Evolutionary conservation across 345 rosid species (phyloP), one percentile per base, ranked within the genome.

Genomic region (Eucalyptus tenuipes): DNA sequence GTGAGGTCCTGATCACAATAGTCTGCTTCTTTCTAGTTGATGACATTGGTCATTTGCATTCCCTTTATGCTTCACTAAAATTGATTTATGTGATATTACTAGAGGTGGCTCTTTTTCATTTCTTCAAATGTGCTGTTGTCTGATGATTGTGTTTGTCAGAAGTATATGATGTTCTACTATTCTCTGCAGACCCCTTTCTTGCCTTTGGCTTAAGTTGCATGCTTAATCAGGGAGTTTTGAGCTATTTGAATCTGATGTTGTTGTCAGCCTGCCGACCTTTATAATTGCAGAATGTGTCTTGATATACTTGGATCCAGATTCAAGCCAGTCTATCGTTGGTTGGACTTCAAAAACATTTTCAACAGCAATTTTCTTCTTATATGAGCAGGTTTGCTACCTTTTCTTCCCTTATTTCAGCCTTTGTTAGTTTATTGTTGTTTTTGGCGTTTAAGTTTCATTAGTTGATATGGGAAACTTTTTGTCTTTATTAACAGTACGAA

Each of bases 201-300:
- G 20, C 86, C 13, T 47, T 66, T 89, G 29, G 80, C 71, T 48
- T 49, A 29, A 49, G 90, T 37, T 91, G 85, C 42, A 86, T 89
- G 88, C 82, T 80, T 91, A 31, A 47, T 87, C 86, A 87, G 84
- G 90, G 88, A 71, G 86, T 89, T 86, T 89, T 87, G 85, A 75
- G 92, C 45, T 80, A 88, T 90, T 92, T 92, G 71, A 89, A 92
- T 94, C 96, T 95, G 91, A 94, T 93, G 88, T 92, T 89, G 91
- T 92, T 92, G 93, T 95, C 99, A 97, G 99, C 95, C 92, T 95
- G 96, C 98, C 98, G 88, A 97, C 99, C 91, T 98, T 96, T 94
- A 95, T 97, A 90, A 95, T 96, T 94, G 99, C 99, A 96, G 99
- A 98, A 93, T 96, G 99, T 89, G 97, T 98, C 91, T 93, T 98